Percentiles rank a stretch among this genome's conserved stretches.
Evolutionary conservation across 345 rosid genomes (phyloP).

Genomic region (sweet orange (Citrus sinensis)): DVS_A1.0 CM039163.1:50815001-50815500

Average conservation of each 20-base stretch:
- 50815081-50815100: not conserved
- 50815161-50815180: too few species aligned
- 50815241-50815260: not conserved
- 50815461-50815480: not conserved
- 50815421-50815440: conserved; percentile 1
- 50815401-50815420: too few species aligned
- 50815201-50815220: not conserved
- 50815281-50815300: not conserved
- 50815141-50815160: not conserved
- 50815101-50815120: not conserved
- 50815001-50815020: conserved; percentile 10
- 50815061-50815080: not conserved
- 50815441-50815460: conserved; percentile 5
- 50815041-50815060: not conserved
- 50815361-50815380: not conserved
- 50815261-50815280: not conserved
- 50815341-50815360: not conserved
- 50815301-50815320: not conserved
- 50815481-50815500: conserved; percentile 19
- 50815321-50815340: not conserved
- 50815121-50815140: not conserved
- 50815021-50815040: not conserved
- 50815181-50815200: not conserved
- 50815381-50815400: not conserved
- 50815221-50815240: not conserved